Conservation (phyloP, 805 yeast genomes). For the Metschnikowia peoriensis region DNA sequence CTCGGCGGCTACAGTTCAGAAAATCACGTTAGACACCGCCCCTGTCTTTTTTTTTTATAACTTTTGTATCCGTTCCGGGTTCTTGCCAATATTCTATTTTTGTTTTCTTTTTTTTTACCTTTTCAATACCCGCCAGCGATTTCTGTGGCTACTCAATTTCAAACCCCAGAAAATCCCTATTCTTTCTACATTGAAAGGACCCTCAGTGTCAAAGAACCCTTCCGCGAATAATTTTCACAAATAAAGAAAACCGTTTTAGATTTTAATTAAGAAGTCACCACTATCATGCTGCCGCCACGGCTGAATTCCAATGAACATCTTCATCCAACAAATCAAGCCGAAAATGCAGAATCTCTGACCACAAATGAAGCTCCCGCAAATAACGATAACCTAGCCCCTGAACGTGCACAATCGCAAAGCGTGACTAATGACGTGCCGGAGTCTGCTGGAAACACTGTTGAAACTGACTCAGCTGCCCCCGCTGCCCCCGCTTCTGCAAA, state of each 20-base stretch:
- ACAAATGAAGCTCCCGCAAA: neutral
- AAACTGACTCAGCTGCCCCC: neutral
- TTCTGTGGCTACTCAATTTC: no score
- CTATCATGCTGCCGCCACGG: conserved; percentile 3
- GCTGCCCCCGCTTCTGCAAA: neutral
- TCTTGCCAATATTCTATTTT: no score
- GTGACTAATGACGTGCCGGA: neutral
- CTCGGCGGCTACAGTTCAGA: no score
- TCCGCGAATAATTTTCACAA: neutral
- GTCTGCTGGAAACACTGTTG: neutral
- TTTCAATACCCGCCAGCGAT: no score
- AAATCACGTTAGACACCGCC: no score
- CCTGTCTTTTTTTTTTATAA: no score
- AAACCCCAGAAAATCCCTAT: no score
- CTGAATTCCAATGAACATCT: neutral
- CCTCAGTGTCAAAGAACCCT: neutral
- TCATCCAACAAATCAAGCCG: neutral
- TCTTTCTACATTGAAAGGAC: no score
- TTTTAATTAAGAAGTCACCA: no score
- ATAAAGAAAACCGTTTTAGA: no score
- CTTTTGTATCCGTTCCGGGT: no score
- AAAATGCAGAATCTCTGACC: neutral
- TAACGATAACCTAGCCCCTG: neutral
- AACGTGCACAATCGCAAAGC: neutral
- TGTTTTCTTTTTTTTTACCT: no score